Percentiles rank a stretch among this genome's conserved stretches.
Conservation (phyloP, 2,329 filamentous ascomycete genomes). For the Penicillium janthinellum region DNA sequence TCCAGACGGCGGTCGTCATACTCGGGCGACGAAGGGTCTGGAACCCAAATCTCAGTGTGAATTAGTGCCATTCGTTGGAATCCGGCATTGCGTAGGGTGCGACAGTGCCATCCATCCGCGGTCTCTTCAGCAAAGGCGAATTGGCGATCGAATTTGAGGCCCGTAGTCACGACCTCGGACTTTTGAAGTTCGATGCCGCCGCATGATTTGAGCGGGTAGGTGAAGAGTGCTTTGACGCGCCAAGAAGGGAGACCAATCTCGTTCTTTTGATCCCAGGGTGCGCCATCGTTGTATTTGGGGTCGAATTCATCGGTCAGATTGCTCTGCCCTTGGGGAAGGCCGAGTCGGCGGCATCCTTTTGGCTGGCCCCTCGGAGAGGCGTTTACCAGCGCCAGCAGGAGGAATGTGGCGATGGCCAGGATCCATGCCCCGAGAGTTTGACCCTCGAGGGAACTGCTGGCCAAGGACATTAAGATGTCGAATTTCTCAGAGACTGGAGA, state of each 20-base stretch:
- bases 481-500: not conserved
- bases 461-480: not conserved
- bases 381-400: slow-evolving; percentile 9
- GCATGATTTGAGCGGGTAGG: slow-evolving; percentile 85
- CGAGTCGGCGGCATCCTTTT: slow-evolving; percentile 56
- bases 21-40: slow-evolving; percentile 47
- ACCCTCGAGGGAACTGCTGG: not conserved
- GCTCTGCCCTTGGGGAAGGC: slow-evolving; percentile 48
- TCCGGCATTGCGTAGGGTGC: slow-evolving; percentile 47
- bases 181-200: slow-evolving; percentile 70
- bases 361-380: slow-evolving; percentile 26
- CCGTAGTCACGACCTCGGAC: slow-evolving; percentile 66
- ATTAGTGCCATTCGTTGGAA: slow-evolving; percentile 70
- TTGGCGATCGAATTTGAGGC: slow-evolving; percentile 77
- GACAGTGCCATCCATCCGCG: slow-evolving; percentile 42
- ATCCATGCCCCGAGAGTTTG: not conserved
- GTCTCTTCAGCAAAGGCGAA: slow-evolving; percentile 75
- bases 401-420: slow-evolving; percentile 9
- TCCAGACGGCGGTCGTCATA: slow-evolving; percentile 50
- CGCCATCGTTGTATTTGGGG: slow-evolving; percentile 49
- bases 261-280: slow-evolving; percentile 34
- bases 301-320: slow-evolving; percentile 61
- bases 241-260: slow-evolving; percentile 41
- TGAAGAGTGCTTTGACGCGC: slow-evolving; percentile 68
- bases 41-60: slow-evolving; percentile 62